Base-by-base conservation (phyloP, 2,329 filamentous ascomycete genomes). In the Xylaria sp. region DNA sequence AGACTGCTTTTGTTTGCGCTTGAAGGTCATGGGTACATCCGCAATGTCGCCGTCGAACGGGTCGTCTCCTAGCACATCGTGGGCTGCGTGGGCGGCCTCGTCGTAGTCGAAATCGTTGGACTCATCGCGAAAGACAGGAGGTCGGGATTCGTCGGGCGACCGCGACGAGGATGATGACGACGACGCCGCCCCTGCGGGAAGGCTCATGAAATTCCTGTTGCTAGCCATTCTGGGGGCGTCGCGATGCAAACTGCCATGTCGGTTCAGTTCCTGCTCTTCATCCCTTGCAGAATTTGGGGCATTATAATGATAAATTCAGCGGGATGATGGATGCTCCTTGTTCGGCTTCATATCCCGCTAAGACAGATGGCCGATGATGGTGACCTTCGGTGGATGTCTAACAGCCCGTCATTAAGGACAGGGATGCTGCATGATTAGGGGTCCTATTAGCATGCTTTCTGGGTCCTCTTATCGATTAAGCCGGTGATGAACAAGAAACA, bases 11-110 rank as follows among this genome's bases (percentile, higher is more conserved):
- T 88, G 86, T 72, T 88, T 91, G 76, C 91, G 89, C 83, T 93
- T 93, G 82, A 93, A 94, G 41, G 91, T 91, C 62, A 92, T 81
- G 33, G 85, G 83, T 57, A 87, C 83, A 64, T 63, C 60, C 1
- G 82, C 80, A 41, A 87, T 76, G 52, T 83, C 81, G 60, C 83
- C 80, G 64, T 83, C 82, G 67, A 90, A 80, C 23, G 89, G 88
- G 77, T 91, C 89, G 57, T 88, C 83, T 52, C 81, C 82, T 62
- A 91, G 82, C 43, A 88, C 46, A 55, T 66, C 71, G 61, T 79
- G 78, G 62, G 75, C 75, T 75, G 75, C 58, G 20, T 60, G 64
- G 41, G 75, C 72, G 71, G 15, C 13, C 15, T 46, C 75, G 76
- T 75, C 62, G 20, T 62, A 64, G 41, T 76, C 73, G 72, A 72